Evolutionary conservation across 2,329 filamentous ascomycete species (phyloP).

Genomic region (Apiospora rasikravindrae): DNA sequence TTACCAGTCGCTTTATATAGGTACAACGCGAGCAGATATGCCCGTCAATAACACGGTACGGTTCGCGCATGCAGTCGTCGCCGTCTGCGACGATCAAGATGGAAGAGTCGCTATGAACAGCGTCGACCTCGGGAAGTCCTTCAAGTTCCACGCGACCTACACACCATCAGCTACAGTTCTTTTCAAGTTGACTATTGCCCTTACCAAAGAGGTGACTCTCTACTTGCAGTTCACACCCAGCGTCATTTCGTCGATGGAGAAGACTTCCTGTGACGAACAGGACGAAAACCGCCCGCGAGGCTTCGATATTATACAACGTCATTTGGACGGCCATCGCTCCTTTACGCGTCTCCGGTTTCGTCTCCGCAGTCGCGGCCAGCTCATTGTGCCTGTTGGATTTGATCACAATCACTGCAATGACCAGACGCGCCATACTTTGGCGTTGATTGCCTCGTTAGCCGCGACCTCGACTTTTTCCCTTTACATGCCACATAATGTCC

Average conservation of each 20-base stretch:
- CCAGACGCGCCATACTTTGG: neutral
- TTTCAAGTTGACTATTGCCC: neutral
- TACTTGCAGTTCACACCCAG: constrained; percentile 1
- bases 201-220: neutral
- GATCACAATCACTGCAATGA: neutral
- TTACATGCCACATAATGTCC: constrained; percentile 14
- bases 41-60: too few relatives aligned
- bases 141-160: neutral
- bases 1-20: neutral
- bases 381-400: neutral
- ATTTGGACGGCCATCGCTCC: neutral
- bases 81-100: too few relatives aligned
- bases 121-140: too few relatives aligned
- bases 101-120: too few relatives aligned
- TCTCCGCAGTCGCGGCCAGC: neutral
- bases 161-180: neutral
- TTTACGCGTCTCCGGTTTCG: constrained; percentile 7
- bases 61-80: too few relatives aligned
- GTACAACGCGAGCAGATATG: too few relatives aligned
- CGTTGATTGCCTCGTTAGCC: constrained; percentile 1
- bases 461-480: constrained; percentile 13
- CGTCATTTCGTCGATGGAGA: neutral
- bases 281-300: neutral
- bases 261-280: neutral
- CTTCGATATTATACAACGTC: neutral